phyloP scores from a whole-genome alignment of 148 eudicot genomes.

The Rhododendron mucronatum region DNA sequence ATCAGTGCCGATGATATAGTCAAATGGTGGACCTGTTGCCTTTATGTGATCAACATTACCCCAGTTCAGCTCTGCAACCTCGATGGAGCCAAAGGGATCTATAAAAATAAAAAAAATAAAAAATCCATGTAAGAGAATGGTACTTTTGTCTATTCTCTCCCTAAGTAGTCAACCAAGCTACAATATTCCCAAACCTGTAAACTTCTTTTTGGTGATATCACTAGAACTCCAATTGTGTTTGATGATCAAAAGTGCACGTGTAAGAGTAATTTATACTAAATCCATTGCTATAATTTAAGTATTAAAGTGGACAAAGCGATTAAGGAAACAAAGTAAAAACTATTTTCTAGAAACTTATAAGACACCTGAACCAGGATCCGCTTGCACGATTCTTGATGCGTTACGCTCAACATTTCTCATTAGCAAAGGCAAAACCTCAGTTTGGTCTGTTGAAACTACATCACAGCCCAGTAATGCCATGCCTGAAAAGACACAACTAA shows the following conservation, averaged over 20 bases:
- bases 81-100: slow-evolving; percentile 76
- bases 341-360: neutral
- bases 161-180: neutral
- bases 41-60: slow-evolving; percentile 72
- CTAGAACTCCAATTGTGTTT: neutral
- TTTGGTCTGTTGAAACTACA: slow-evolving; percentile 84
- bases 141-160: neutral
- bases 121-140: neutral
- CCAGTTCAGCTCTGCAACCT: slow-evolving; percentile 87
- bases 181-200: neutral
- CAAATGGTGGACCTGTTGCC: slow-evolving; percentile 80
- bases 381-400: slow-evolving; percentile 66
- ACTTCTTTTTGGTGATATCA: neutral
- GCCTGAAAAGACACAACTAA: slow-evolving; percentile 36
- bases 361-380: slow-evolving; percentile 48
- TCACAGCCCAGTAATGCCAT: slow-evolving; percentile 92
- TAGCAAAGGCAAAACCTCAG: slow-evolving; percentile 83
- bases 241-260: neutral
- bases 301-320: neutral
- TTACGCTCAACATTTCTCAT: slow-evolving; percentile 84
- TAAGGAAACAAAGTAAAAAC: neutral
- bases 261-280: neutral
- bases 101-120: slow-evolving; percentile 15
- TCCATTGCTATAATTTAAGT: neutral
- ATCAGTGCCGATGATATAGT: slow-evolving; percentile 88